A percentile compares a stretch with the other conserved stretches of the same genome.
phyloP scores from a whole-genome alignment of 257 asterid species.

The Thymus quinquecostatus region DNA sequence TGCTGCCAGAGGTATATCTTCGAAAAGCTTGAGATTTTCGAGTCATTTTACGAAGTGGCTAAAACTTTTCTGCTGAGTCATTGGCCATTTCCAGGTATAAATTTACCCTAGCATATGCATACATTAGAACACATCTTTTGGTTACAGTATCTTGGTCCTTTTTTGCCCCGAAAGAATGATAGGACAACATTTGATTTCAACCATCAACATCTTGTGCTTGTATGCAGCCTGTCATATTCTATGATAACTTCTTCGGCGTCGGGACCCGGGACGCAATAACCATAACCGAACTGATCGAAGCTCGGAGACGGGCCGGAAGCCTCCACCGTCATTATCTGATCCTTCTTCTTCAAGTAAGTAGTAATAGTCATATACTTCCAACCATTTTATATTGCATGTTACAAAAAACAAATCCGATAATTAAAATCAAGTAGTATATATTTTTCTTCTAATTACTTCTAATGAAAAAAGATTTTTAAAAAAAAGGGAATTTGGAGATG shows the following conservation, averaged over 20 bases:
- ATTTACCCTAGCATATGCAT: constrained; percentile 60
- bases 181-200: too few relatives aligned
- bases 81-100: constrained; percentile 69
- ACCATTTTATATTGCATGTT: too few relatives aligned
- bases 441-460: constrained; percentile 3
- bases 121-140: constrained; percentile 63
- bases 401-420: too few relatives aligned
- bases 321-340: constrained; percentile 19
- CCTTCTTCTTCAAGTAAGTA: constrained; percentile 15
- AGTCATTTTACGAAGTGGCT: background rate
- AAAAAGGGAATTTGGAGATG: too few relatives aligned
- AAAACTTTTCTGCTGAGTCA: constrained; percentile 46
- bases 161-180: too few relatives aligned
- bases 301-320: constrained; percentile 26
- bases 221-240: constrained; percentile 27
- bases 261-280: constrained; percentile 23
- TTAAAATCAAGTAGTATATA: too few relatives aligned
- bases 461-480: background rate
- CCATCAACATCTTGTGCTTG: background rate
- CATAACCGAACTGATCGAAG: constrained; percentile 22
- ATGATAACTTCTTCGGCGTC: constrained; percentile 22
- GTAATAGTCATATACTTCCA: constrained; percentile 10
- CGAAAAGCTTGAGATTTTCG: background rate
- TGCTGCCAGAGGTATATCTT: too few relatives aligned
- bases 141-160: constrained; percentile 11